Evolutionary conservation across 371 early-diverging fungal genomes (phyloP).

Genomic region (Haplosporangium sp.): DNA sequence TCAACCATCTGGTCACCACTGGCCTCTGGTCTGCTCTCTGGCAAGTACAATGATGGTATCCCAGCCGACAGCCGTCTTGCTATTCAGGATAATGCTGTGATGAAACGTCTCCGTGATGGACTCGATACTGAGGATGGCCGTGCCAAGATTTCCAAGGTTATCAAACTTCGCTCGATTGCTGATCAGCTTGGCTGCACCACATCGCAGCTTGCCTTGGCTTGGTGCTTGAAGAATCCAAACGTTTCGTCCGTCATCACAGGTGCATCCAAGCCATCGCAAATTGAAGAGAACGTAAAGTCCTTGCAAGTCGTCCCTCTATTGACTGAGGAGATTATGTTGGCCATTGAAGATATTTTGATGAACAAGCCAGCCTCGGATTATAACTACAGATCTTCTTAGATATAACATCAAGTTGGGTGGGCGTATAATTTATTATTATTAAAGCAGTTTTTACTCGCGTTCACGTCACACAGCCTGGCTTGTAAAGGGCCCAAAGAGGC

Average conservation of each 20-base stretch:
- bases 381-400: constrained; percentile 74
- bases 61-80: constrained; percentile 80
- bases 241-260: constrained; percentile 76
- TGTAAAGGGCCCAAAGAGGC: background rate
- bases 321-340: constrained; percentile 75
- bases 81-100: constrained; percentile 72
- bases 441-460: background rate
- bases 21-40: constrained; percentile 79
- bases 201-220: constrained; percentile 85
- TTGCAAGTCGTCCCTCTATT: constrained; percentile 68
- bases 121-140: constrained; percentile 75
- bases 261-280: constrained; percentile 79
- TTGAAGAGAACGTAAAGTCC: constrained; percentile 80
- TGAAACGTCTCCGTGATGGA: constrained; percentile 68
- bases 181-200: constrained; percentile 73
- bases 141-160: constrained; percentile 63
- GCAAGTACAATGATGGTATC: constrained; percentile 84
- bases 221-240: constrained; percentile 78
- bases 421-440: too few relatives aligned
- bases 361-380: constrained; percentile 79
- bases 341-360: constrained; percentile 73
- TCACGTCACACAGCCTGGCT: background rate
- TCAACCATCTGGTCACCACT: constrained; percentile 88
- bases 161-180: constrained; percentile 66
- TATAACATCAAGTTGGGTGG: constrained; percentile 30